These are phyloP conservation scores for Rhizophora apiculata DNA, from an alignment of 345 rosid species.

Conservation along the genomic window DNA sequence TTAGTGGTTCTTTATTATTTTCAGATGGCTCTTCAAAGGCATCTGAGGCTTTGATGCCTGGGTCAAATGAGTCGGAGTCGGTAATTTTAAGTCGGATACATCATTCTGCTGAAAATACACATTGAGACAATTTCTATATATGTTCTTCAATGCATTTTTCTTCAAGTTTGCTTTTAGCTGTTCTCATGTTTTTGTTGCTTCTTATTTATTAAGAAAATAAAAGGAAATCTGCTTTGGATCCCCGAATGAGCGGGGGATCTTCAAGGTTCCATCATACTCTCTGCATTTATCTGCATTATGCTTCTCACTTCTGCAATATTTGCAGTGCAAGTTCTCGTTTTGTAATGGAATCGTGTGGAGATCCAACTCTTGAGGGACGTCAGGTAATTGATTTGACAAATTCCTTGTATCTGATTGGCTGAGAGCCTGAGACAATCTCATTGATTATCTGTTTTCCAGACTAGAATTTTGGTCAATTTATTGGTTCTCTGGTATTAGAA, in stretches of 20 bases:
- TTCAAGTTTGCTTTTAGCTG: conserved; percentile 11
- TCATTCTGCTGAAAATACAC: conserved; percentile 95
- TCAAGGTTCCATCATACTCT: neutral
- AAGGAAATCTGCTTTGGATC: conserved; percentile 31
- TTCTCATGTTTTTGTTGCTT: conserved; percentile 18
- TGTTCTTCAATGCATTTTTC: conserved; percentile 35
- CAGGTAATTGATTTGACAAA: too few relatives aligned
- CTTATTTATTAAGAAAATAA: conserved; percentile 39
- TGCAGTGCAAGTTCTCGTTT: neutral
- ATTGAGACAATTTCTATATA: conserved; percentile 70
- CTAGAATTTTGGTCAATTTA: too few relatives aligned
- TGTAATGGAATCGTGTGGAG: too few relatives aligned
- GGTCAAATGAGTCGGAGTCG: conserved; percentile 68
- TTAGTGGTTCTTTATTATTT: conserved; percentile 35
- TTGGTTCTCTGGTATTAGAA: too few relatives aligned
- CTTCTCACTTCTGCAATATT: neutral
- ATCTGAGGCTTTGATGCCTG: conserved; percentile 46
- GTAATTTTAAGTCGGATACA: conserved; percentile 93
- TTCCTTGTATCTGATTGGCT: too few relatives aligned
- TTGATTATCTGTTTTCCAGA: too few relatives aligned
- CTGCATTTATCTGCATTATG: neutral
- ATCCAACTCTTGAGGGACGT: neutral
- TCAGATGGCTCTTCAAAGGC: conserved; percentile 39
- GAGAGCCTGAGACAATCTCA: too few relatives aligned
- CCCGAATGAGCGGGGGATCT: conserved; percentile 12